phyloP scores from a whole-genome alignment of 2,329 filamentous ascomycete species.

The Pochonia chlamydosporia region DNA sequence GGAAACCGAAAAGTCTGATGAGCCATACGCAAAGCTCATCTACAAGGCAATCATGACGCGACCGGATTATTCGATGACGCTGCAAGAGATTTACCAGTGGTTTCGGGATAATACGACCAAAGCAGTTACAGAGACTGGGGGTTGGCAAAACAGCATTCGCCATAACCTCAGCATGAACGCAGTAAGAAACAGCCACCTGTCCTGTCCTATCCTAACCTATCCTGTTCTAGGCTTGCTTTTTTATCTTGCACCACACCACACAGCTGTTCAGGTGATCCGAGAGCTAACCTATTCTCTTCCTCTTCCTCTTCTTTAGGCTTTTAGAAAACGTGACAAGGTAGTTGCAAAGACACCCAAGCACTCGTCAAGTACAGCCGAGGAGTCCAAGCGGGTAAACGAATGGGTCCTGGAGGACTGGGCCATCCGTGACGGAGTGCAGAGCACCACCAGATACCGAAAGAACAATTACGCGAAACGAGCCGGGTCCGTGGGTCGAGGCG shows the following conservation, averaged over 20 bases:
- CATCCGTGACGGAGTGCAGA: slow-evolving; percentile 66
- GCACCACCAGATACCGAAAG: slow-evolving; percentile 75
- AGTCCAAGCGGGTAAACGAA: slow-evolving; percentile 60
- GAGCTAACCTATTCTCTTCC: too few species aligned
- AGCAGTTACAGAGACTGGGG: slow-evolving; percentile 66
- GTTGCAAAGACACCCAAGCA: slow-evolving; percentile 18
- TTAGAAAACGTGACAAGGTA: slow-evolving; percentile 32
- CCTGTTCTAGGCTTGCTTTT: neutral
- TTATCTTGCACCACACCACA: too few species aligned
- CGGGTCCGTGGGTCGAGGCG: slow-evolving; percentile 8
- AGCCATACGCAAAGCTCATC: slow-evolving; percentile 79
- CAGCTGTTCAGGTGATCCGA: too few species aligned
- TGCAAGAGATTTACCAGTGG: slow-evolving; percentile 89
- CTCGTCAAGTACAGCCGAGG: slow-evolving; percentile 13
- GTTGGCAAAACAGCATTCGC: slow-evolving; percentile 93
- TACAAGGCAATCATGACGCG: slow-evolving; percentile 66
- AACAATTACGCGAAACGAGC: slow-evolving; percentile 25
- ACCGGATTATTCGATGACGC: slow-evolving; percentile 62
- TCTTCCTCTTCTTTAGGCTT: slow-evolving; percentile 33
- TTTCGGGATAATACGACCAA: slow-evolving; percentile 78
- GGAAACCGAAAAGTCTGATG: slow-evolving; percentile 31
- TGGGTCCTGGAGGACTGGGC: slow-evolving; percentile 75
- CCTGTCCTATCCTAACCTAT: neutral
- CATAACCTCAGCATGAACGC: slow-evolving; percentile 96
- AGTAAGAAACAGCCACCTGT: slow-evolving; percentile 54